Conservation (phyloP, 257 asterid genomes). For the Solanum corneliomulleri region DNA sequence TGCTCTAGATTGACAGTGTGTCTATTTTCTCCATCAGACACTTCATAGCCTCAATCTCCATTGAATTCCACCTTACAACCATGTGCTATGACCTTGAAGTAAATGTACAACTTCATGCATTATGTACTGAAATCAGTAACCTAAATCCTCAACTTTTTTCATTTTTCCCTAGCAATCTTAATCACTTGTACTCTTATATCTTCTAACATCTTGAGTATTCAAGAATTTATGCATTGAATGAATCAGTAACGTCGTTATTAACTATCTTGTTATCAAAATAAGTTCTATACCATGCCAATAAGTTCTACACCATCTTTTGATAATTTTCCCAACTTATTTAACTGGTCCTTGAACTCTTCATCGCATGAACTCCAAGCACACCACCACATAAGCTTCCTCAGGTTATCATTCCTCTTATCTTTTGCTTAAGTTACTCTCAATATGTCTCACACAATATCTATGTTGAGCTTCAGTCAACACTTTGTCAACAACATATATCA, state of each 20-base stretch:
- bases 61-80: no score
- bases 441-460: not conserved
- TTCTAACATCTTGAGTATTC: no score
- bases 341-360: no score
- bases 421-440: not conserved
- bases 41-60: no score
- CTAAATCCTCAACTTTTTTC: not conserved
- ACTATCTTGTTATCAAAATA: not conserved
- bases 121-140: no score
- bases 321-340: no score
- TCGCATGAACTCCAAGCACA: not conserved
- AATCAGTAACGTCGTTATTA: not conserved
- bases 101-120: no score
- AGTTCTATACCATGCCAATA: no score
- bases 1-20: no score
- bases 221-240: not conserved
- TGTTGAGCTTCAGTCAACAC: not conserved
- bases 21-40: no score
- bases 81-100: no score
- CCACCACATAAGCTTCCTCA: not conserved
- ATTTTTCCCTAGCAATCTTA: not conserved
- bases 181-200: not conserved
- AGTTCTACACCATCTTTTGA: not conserved
- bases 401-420: no score
- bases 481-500: not conserved